Evolutionary conservation across 345 rosid genomes (phyloP), one percentile per base, ranked within the genome.

Genomic region (Aquilaria malaccensis): DNA sequence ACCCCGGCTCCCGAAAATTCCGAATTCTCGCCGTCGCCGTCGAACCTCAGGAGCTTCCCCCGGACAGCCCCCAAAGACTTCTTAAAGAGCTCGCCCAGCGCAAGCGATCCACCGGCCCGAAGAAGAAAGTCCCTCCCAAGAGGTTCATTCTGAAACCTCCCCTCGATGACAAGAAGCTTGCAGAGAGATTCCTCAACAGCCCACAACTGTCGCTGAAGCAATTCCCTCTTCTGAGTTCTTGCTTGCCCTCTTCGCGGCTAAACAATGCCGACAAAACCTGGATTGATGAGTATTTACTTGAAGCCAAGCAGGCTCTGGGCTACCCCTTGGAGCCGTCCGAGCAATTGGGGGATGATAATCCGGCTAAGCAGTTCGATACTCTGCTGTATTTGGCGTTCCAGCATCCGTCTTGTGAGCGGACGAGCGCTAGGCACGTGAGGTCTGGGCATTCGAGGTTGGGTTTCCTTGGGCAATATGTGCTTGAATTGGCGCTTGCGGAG

Each of bases 21-120:
- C 76, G 76, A 3, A 67, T 89, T 43, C 66, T 55, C 47, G 78
- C 83, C 0, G 86, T 87, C 0, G 82, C 92, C 4, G 64, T 82
- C 1, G 94, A 83, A 94, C 52, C 72, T 56, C 74, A 80, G 52
- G 85, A 79, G 0, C 80, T 78, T 52, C 96, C 99, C 12, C 73
- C 63, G 57, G 83, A 86, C 70, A 89, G 87, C 76, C 97, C 99
- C 2, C 95, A 87, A 55, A 76, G 95, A 49, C 92, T 94, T 1
- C 92, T 94, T 72, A 94, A 94, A 71, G 99, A 89, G 84, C 90
- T 94, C 3, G 84, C 84, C 1, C 89, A 94, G 70, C 91, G 97
- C 58, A 94, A 84, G 73, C 83, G 70, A 63, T 58, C 75, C 7
- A 80, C 83, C 2, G 72, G 79, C 31, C 96, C 97, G 0, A 89